phyloP scores from a whole-genome alignment of 345 rosid genomes.

The Salix arbutifolia region DNA sequence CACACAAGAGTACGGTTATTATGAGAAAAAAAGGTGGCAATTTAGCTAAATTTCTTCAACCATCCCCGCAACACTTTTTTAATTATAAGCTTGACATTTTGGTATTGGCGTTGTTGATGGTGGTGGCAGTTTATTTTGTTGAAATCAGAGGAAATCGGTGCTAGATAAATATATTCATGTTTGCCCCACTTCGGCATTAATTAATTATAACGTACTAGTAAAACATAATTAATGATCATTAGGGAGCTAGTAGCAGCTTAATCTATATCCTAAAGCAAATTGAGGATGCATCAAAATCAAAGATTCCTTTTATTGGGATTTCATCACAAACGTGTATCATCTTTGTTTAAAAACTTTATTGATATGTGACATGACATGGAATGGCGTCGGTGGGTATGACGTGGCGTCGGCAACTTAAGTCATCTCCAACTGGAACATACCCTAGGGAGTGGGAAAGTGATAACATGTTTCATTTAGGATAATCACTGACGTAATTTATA shows the following conservation, averaged over 20 bases:
- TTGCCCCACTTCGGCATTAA: neutral
- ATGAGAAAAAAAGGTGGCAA: too few relatives aligned
- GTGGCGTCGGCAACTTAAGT: conserved; percentile 28
- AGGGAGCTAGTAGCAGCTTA: neutral
- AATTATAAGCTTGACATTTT: too few relatives aligned
- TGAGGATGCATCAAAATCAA: conserved; percentile 19
- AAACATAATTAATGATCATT: neutral
- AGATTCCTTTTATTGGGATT: conserved; percentile 18
- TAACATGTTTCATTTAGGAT: conserved; percentile 10
- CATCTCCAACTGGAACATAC: conserved; percentile 21
- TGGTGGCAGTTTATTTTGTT: neutral
- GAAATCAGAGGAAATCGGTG: neutral
- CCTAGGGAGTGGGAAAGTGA: conserved; percentile 22
- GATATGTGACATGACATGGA: neutral
- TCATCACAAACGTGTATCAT: conserved; percentile 16
- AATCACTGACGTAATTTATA: conserved; percentile 16
- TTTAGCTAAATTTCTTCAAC: too few relatives aligned
- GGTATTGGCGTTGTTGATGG: too few relatives aligned
- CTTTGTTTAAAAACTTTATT: neutral
- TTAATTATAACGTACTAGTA: neutral
- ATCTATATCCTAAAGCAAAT: neutral
- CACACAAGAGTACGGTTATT: too few relatives aligned
- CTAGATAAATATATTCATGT: neutral
- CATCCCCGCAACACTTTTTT: too few relatives aligned
- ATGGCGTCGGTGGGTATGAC: conserved; percentile 19